phyloP scores from a whole-genome alignment of 345 rosid species.

The Hypericum perforatum region DNA sequence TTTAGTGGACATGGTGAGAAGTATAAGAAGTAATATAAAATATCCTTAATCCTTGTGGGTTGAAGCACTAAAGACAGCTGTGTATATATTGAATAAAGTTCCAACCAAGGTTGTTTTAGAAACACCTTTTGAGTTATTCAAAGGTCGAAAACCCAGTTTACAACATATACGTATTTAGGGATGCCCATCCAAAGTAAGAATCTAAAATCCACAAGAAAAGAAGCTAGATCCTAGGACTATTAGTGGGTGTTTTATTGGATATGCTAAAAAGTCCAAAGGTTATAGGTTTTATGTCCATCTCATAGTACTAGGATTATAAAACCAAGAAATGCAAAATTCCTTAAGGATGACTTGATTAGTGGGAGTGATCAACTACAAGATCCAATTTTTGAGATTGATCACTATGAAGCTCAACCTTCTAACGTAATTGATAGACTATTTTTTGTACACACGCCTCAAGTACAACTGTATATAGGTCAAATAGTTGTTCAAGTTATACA shows the following conservation, averaged over 20 bases:
- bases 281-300: constrained; percentile 5
- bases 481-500: neutral
- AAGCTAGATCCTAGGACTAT: too few relatives aligned
- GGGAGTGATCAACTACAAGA: neutral
- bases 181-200: too few relatives aligned
- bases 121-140: too few relatives aligned
- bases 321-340: constrained; percentile 6
- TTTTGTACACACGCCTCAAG: neutral
- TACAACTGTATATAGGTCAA: neutral
- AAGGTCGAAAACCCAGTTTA: too few relatives aligned
- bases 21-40: too few relatives aligned
- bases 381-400: neutral
- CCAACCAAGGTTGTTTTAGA: too few relatives aligned
- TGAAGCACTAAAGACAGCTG: too few relatives aligned
- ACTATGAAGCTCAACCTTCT: constrained; percentile 1
- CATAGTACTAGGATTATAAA: neutral
- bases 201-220: too few relatives aligned
- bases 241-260: constrained; percentile 5
- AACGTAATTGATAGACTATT: neutral
- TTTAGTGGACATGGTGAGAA: too few relatives aligned
- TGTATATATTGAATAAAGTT: too few relatives aligned
- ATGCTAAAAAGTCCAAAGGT: neutral
- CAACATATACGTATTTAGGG: too few relatives aligned
- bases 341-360: constrained; percentile 3
- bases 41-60: too few relatives aligned